Percentiles rank a stretch among this genome's conserved stretches.
phyloP scores from a whole-genome alignment of 2,329 filamentous ascomycete genomes.

The Aspergillus sp. region DNA sequence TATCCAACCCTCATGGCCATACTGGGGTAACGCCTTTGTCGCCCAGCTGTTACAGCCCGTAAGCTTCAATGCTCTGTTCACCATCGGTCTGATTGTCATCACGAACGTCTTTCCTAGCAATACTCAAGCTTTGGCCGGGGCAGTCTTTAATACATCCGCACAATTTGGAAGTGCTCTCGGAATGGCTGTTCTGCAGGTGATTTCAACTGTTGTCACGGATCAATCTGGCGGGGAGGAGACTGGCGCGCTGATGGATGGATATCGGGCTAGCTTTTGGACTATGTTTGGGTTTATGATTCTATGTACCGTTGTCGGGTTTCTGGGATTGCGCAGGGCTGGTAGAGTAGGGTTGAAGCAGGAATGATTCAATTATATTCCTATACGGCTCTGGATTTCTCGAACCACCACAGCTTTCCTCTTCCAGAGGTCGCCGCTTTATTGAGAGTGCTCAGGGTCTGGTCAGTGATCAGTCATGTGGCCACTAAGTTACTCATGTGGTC shows the following conservation, averaged over 20 bases:
- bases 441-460: no score
- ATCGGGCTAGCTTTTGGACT: slow-evolving; percentile 47
- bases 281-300: slow-evolving; percentile 42
- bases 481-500: no score
- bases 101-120: slow-evolving; percentile 16
- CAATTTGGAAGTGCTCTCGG: slow-evolving; percentile 51
- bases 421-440: no score
- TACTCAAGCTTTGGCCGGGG: slow-evolving; percentile 52
- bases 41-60: slow-evolving; percentile 22
- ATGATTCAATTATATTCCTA: slow-evolving; percentile 1
- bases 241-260: slow-evolving; percentile 43
- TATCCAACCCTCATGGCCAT: slow-evolving; percentile 41
- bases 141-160: slow-evolving; percentile 52
- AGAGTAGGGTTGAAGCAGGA: slow-evolving; percentile 43
- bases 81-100: slow-evolving; percentile 10
- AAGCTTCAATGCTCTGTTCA: slow-evolving; percentile 13
- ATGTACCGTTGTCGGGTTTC: slow-evolving; percentile 31
- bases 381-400: no score
- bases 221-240: slow-evolving; percentile 18
- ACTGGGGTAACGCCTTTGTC: slow-evolving; percentile 44
- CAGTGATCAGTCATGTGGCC: no score
- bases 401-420: no score
- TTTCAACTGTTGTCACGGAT: slow-evolving; percentile 37
- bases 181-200: slow-evolving; percentile 44
- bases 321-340: slow-evolving; percentile 41